Evolutionary conservation across 306 rosid genomes (phyloP).

Genomic region (Hylodesmum podocarpum): DNA sequence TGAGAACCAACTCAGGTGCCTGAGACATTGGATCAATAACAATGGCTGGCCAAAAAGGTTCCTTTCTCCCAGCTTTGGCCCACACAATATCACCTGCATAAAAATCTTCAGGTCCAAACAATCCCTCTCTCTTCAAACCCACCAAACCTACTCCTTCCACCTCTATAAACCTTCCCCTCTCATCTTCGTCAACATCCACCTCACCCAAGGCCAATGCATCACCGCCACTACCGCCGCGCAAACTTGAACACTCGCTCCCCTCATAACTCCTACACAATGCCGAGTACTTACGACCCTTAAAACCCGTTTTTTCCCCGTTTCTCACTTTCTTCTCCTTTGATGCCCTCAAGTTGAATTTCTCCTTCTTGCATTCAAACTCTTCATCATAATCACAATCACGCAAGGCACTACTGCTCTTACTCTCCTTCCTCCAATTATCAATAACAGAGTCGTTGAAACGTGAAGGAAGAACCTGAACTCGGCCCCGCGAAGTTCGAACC

Average conservation of each 20-base stretch:
- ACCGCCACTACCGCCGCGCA: constrained; percentile 28
- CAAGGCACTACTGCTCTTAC: constrained; percentile 44
- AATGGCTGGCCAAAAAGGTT: constrained; percentile 99
- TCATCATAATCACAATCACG: constrained; percentile 56
- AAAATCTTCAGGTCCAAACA: constrained; percentile 92
- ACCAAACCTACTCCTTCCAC: constrained; percentile 45
- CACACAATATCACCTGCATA: constrained; percentile 92
- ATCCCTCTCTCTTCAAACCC: constrained; percentile 45
- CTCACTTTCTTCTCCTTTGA: constrained; percentile 50
- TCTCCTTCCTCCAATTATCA: constrained; percentile 93
- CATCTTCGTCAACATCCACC: constrained; percentile 48
- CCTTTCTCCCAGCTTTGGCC: constrained; percentile 94
- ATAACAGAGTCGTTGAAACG: constrained; percentile 94
- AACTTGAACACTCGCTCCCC: constrained; percentile 48
- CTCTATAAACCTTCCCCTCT: constrained; percentile 44
- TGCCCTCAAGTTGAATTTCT: constrained; percentile 49
- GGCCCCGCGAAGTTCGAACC: constrained; percentile 87
- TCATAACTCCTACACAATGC: constrained; percentile 53
- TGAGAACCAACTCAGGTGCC: constrained; percentile 91
- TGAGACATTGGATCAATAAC: constrained; percentile 91
- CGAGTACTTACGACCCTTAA: constrained; percentile 42
- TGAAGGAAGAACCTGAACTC: constrained; percentile 99
- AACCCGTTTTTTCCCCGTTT: constrained; percentile 40
- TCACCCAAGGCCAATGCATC: constrained; percentile 49
- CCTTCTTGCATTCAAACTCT: constrained; percentile 56